These are phyloP conservation scores for Nevesoporus exiguus DNA, from an alignment of 768 basidiomycete species.

Conservation along the genomic window DNA sequence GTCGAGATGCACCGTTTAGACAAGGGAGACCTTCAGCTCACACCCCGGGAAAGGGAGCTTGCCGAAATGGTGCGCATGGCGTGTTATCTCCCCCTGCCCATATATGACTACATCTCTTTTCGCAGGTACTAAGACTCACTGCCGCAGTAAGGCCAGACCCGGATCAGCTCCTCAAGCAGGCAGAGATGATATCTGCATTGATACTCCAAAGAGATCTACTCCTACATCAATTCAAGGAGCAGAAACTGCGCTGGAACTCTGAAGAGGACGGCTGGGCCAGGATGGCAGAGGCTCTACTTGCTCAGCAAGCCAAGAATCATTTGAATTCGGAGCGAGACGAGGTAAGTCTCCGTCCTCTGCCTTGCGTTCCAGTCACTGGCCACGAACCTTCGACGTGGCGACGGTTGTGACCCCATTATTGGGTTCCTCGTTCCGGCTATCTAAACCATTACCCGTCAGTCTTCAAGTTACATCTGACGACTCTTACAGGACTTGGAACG, in stretches of 20 bases:
- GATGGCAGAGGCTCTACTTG: constrained; percentile 62
- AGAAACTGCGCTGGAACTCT: constrained; percentile 56
- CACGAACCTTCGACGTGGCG: neutral
- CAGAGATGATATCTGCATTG: constrained; percentile 55
- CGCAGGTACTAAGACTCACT: constrained; percentile 49
- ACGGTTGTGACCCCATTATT: neutral
- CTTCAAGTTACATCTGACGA: constrained; percentile 13
- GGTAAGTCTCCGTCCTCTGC: constrained; percentile 31
- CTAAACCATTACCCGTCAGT: neutral
- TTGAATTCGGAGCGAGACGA: constrained; percentile 39
- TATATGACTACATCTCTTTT: constrained; percentile 4
- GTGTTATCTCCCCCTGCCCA: constrained; percentile 6
- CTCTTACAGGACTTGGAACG: constrained; percentile 52
- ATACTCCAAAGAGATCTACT: constrained; percentile 58
- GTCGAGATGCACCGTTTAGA: constrained; percentile 40
- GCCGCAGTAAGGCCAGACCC: constrained; percentile 39
- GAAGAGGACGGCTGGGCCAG: constrained; percentile 66
- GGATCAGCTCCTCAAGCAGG: constrained; percentile 54
- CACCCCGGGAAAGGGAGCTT: constrained; percentile 48
- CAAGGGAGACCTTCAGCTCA: constrained; percentile 22
- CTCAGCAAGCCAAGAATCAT: constrained; percentile 43
- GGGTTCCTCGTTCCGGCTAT: neutral
- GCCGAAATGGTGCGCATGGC: constrained; percentile 50
- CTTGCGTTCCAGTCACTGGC: neutral
- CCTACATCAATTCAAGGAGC: constrained; percentile 49